Evolutionary conservation across 2,329 filamentous ascomycete genomes (phyloP).

Genomic region (Arthroderma uncinatum): DNA sequence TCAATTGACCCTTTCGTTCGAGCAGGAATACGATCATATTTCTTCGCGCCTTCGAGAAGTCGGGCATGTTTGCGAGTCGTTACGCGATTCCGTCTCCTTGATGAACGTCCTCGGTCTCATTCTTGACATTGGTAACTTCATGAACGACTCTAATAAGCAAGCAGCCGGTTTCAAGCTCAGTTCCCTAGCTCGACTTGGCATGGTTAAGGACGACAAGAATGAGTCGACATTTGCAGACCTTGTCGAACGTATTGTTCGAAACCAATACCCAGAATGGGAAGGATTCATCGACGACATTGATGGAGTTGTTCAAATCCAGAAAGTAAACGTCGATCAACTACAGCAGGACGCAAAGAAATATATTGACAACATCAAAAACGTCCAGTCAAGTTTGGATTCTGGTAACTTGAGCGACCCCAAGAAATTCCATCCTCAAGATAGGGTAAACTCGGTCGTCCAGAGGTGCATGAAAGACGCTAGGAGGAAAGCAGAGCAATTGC

Average conservation of each 20-base stretch:
- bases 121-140: slow-evolving; percentile 97
- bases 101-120: slow-evolving; percentile 96
- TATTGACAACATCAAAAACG: slow-evolving; percentile 87
- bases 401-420: slow-evolving; percentile 93
- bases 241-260: slow-evolving; percentile 90
- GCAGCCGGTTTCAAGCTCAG: slow-evolving; percentile 96
- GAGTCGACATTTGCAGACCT: slow-evolving; percentile 91
- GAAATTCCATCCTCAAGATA: slow-evolving; percentile 95
- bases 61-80: slow-evolving; percentile 74
- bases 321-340: slow-evolving; percentile 90
- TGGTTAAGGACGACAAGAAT: slow-evolving; percentile 99
- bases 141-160: slow-evolving; percentile 99
- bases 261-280: slow-evolving; percentile 94
- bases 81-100: slow-evolving; percentile 80
- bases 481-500: slow-evolving; percentile 90
- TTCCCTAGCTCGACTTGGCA: slow-evolving; percentile 79
- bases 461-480: slow-evolving; percentile 93
- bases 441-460: slow-evolving; percentile 82
- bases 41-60: slow-evolving; percentile 74
- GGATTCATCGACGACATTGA: slow-evolving; percentile 73
- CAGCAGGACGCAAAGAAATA: slow-evolving; percentile 80
- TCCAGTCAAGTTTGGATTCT: slow-evolving; percentile 81
- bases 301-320: slow-evolving; percentile 67
- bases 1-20: slow-evolving; percentile 68
- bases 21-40: slow-evolving; percentile 84